These are phyloP conservation scores for Talaromyces adpressus DNA, from an alignment of 495 filamentous ascomycete genomes.

Conservation along the genomic window DNA sequence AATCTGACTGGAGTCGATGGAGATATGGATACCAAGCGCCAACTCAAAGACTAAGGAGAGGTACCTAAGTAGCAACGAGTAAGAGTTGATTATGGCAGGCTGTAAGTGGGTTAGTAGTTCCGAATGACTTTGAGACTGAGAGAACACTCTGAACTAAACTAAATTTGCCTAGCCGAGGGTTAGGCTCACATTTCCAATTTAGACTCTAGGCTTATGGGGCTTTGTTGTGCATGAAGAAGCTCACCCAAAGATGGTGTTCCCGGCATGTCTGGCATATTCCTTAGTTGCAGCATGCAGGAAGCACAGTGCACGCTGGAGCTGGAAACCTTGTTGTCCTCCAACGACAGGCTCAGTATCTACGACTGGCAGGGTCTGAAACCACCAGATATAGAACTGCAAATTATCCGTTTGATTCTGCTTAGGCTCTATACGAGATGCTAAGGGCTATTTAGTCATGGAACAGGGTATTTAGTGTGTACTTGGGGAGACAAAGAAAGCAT, in stretches of 20 bases:
- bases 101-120: not conserved
- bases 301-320: not conserved
- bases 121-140: not conserved
- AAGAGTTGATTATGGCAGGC: not conserved
- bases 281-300: slow-evolving; percentile 2
- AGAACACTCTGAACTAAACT: not conserved
- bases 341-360: not conserved
- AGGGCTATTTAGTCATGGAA: not conserved
- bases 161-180: not conserved
- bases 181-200: not conserved
- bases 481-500: not conserved
- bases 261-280: slow-evolving; percentile 1
- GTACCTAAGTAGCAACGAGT: not conserved
- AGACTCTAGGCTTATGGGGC: not conserved
- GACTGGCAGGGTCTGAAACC: not conserved
- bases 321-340: not conserved
- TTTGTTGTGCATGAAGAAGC: slow-evolving; percentile 5
- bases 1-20: not conserved
- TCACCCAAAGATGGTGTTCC: not conserved
- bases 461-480: not conserved
- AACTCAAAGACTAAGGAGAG: not conserved
- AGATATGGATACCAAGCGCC: not conserved
- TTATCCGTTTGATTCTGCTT: not conserved
- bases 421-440: not conserved
- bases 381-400: not conserved